Evolutionary conservation across 306 rosid species (phyloP), one percentile per base, ranked within the genome.

Genomic region (Amphicarpaea edgeworthii): DNA sequence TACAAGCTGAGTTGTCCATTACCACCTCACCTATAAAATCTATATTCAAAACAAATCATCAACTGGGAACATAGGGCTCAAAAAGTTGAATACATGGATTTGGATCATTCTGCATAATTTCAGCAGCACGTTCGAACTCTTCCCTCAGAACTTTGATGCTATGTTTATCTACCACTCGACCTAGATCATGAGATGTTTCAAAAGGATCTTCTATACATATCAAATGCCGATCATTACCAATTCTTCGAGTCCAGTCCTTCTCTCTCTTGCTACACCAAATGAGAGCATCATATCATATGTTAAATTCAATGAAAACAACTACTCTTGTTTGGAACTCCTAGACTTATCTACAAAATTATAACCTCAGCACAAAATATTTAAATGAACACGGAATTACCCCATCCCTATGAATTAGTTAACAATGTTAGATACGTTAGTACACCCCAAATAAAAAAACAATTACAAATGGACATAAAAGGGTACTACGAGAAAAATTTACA

Each of bases 151-250:
- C 96, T 80, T 84, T 95, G 64, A 95, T 95, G 89, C 97, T 95
- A 60, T 40, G 62, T 86, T 89, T 95, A 73, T 95, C 99, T 8
- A 95, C 99, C 68, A 95, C 97, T 78, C 97, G 92, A 46, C 99
- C 99, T 17, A 95, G 85, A 82, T 95, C 99, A 74, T 95, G 99
- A 64, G 97, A 90, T 71, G 20, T 80, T 88, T 95, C 97, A 68
- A 95, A 95, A 2, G 99, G 99, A 80, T 95, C 97, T 85, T 95
- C 99, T 77, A 95, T 95, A 83, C 99, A 95, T 86, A 95, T 95
- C 86, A 95, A 72, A 83, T 95, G 99, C 0, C 97, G 88, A 81
- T 92, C 99, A 10, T 90, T 92, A 3, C 99, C 99, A 21, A 95
- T 58, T 85, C 99, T 87, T 80, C 99, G 84, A 30, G 99, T 95